Conservation (phyloP, 1,139 yeast species). For the Zygosaccharomyces pseudobailii region DNA sequence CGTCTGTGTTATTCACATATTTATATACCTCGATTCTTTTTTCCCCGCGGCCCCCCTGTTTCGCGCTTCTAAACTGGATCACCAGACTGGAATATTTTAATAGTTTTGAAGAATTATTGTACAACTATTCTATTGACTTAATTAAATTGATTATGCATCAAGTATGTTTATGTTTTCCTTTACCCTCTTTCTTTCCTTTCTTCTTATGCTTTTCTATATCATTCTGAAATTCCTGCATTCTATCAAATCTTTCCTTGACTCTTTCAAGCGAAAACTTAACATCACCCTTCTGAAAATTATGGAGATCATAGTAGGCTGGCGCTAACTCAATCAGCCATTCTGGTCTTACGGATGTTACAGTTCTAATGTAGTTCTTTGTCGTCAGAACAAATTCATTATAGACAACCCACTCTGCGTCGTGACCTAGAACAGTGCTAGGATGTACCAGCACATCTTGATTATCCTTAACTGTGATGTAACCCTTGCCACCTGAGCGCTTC, state of each 20-base stretch:
- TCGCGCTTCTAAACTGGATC: not conserved
- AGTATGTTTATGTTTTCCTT: conserved; percentile 8
- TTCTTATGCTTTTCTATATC: conserved; percentile 29
- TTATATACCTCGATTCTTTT: not conserved
- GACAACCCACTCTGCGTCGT: conserved; percentile 86
- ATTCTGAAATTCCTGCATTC: conserved; percentile 39
- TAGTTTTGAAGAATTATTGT: not conserved
- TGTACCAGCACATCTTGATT: conserved; percentile 93
- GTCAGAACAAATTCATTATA: conserved; percentile 95
- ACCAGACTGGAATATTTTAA: not conserved
- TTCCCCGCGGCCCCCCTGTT: not conserved
- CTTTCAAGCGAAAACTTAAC: conserved; percentile 75
- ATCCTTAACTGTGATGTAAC: conserved; percentile 85
- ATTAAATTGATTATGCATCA: not conserved
- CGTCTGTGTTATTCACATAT: not conserved
- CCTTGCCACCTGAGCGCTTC: conserved; percentile 67
- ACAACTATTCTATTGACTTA: not conserved
- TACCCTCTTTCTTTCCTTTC: conserved; percentile 22
- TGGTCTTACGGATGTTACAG: conserved; percentile 87
- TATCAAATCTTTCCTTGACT: conserved; percentile 49
- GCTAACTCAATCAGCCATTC: conserved; percentile 84
- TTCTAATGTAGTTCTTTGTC: conserved; percentile 86
- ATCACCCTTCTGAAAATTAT: conserved; percentile 75
- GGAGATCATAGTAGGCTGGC: conserved; percentile 75
- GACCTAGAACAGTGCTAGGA: conserved; percentile 84